Evolutionary conservation across 441 rosid species (phyloP), one percentile per base, ranked within the genome.

Genomic region (Eugenia klotzschiana): DNA sequence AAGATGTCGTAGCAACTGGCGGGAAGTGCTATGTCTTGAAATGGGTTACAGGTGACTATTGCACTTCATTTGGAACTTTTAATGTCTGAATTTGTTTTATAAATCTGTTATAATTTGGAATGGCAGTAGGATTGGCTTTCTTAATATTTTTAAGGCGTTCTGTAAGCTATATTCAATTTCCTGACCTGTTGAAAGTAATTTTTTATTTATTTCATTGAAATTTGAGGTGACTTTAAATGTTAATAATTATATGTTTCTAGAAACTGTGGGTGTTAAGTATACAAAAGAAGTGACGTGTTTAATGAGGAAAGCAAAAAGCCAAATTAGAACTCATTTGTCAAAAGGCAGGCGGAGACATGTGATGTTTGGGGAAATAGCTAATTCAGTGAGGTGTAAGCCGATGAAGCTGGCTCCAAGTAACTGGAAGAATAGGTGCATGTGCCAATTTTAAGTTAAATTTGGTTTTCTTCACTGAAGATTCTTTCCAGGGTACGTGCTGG

Each of bases 1-100:
- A 95, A 87, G 98, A 96, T 90, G 93, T 93, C 82, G 96, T 93
- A 37, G 96, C 98, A 7, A 96, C 96, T 79, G 98, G 98, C 81
- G 98, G 98, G 37, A 96, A 93, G 93, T 96, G 98, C 86, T 89
- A 81, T 87, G 88, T 96, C 85, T 88, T 89, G 82, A 96, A 89
- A 92, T 96, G 98, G 99, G 93, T 97, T 51, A 91, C 95, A 82
- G 98, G 98, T 94, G 81, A 86, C 73, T 73, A 81, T 46, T 73
- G 26, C 54, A 46, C 49, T 79, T 79, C 54, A n/a, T 25, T n/a
- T 49, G 10, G 14, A 49, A 26, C 9, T 46, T 79, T n/a, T 33
- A 18, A 26, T 52, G 55, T 49, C 37, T 49, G 37, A 49, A 51
- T 51, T n/a, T 16, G n/a, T 43, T 6, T 77, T 23, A 25, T 12